Percentiles rank a stretch among this genome's conserved stretches.
These are phyloP conservation scores for Turnera subulata DNA, from an alignment of 345 rosid genomes.

Conservation along the genomic window DNA sequence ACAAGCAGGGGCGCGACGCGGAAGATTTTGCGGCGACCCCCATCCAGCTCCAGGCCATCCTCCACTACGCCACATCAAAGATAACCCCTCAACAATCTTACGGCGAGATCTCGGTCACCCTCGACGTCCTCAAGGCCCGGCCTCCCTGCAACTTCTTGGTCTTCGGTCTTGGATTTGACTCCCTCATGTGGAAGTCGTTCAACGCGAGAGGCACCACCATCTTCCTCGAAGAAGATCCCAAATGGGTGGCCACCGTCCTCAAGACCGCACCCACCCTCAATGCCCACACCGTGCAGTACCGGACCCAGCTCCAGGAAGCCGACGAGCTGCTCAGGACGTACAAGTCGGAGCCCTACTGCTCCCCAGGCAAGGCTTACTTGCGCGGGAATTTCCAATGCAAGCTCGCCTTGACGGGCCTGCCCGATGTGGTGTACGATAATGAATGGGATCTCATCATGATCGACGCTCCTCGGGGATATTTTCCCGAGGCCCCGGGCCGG, in stretches of 20 bases:
- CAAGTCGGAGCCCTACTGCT: slow-evolving; percentile 40
- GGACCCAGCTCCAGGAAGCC: slow-evolving; percentile 57
- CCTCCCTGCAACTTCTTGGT: slow-evolving; percentile 60
- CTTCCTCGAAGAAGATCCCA: slow-evolving; percentile 72
- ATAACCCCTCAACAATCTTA: slow-evolving; percentile 38
- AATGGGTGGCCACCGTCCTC: slow-evolving; percentile 52
- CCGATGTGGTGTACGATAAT: slow-evolving; percentile 72
- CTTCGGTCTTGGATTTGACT: slow-evolving; percentile 69
- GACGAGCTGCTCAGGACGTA: slow-evolving; percentile 36
- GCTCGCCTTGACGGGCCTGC: slow-evolving; percentile 56
- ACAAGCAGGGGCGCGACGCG: slow-evolving; percentile 5
- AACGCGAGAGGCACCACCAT: slow-evolving; percentile 67
- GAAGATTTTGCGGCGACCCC: slow-evolving; percentile 25
- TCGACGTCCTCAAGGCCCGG: slow-evolving; percentile 34
- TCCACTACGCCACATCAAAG: slow-evolving; percentile 54
- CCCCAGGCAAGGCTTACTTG: slow-evolving; percentile 43
- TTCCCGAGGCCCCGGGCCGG: slow-evolving; percentile 63
- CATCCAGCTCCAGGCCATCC: slow-evolving; percentile 43
- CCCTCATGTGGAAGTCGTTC: slow-evolving; percentile 73
- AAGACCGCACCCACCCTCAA: slow-evolving; percentile 39
- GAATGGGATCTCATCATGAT: slow-evolving; percentile 90
- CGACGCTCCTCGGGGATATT: slow-evolving; percentile 79
- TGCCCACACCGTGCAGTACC: slow-evolving; percentile 62
- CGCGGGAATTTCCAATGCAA: slow-evolving; percentile 56
- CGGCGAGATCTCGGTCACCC: slow-evolving; percentile 33